phyloP scores from a whole-genome alignment of 1,284 basidiomycete genomes.

The Fomes fomentarius region DNA sequence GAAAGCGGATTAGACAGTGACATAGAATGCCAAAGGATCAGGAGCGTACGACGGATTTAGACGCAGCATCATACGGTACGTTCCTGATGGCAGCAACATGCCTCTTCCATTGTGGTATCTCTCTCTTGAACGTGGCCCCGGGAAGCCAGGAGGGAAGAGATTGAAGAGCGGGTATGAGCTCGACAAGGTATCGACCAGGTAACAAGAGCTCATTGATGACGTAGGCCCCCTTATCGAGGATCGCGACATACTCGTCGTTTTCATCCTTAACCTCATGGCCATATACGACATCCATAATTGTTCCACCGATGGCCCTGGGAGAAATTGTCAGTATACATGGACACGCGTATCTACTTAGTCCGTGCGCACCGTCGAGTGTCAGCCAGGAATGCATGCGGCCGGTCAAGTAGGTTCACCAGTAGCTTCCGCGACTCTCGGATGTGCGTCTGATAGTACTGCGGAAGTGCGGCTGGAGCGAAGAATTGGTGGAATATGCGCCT shows the following conservation, averaged over 20 bases:
- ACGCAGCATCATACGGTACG: constrained; percentile 2
- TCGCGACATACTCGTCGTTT: constrained; percentile 11
- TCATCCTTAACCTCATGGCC: background rate
- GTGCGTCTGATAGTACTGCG: constrained; percentile 3
- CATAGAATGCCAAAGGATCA: no score
- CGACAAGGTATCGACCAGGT: constrained; percentile 15
- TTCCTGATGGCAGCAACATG: background rate
- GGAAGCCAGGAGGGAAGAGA: constrained; percentile 16
- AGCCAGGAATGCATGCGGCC: constrained; percentile 6
- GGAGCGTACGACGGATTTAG: no score
- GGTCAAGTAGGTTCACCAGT: constrained; percentile 6
- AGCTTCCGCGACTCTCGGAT: constrained; percentile 9
- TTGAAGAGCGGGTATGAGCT: constrained; percentile 9
- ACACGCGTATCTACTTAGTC: background rate
- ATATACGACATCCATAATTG: constrained; percentile 14
- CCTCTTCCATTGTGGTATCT: background rate
- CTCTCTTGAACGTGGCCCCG: constrained; percentile 12
- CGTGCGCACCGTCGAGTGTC: constrained; percentile 4
- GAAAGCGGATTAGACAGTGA: no score
- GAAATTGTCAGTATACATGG: background rate
- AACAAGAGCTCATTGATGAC: constrained; percentile 7
- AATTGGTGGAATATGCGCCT: constrained; percentile 12
- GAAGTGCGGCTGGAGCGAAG: constrained; percentile 6
- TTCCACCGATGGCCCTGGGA: constrained; percentile 5
- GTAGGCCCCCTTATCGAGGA: constrained; percentile 9